Percentiles rank a stretch among this genome's conserved stretches.
Conservation (phyloP, 371 early-diverging fungal genomes). For the Batrachochytrium dendrobatidis region DNA sequence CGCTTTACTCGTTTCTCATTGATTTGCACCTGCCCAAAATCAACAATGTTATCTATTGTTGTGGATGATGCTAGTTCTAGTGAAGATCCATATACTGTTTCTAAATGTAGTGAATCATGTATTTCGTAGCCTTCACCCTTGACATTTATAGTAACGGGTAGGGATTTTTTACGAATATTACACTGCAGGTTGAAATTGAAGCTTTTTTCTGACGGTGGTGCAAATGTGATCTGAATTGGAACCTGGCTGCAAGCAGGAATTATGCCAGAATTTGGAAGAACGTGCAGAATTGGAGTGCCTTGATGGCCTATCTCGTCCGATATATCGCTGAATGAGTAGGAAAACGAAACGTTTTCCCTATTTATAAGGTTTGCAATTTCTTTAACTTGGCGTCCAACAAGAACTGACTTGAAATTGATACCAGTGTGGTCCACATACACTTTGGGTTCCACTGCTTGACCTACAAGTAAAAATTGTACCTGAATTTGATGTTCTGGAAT, state of each 20-base stretch:
- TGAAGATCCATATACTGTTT: constrained; percentile 31
- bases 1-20: constrained; percentile 39
- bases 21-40: constrained; percentile 47
- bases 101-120: constrained; percentile 37
- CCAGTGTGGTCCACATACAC: constrained; percentile 38
- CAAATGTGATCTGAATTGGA: constrained; percentile 38
- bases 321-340: constrained; percentile 39
- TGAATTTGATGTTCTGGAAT: constrained; percentile 31
- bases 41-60: constrained; percentile 30
- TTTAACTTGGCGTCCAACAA: constrained; percentile 42
- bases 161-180: constrained; percentile 41
- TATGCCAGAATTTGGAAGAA: constrained; percentile 37
- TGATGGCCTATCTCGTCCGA: constrained; percentile 28
- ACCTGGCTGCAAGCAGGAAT: constrained; percentile 34
- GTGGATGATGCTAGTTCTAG: constrained; percentile 22
- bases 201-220: constrained; percentile 40
- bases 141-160: constrained; percentile 43
- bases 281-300: constrained; percentile 31
- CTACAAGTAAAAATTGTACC: constrained; percentile 45
- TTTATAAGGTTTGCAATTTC: constrained; percentile 42
- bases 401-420: constrained; percentile 45
- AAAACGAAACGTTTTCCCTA: constrained; percentile 40
- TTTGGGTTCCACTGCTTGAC: constrained; percentile 43
- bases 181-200: constrained; percentile 46
- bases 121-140: constrained; percentile 52